Evolutionary conservation across 108 stramenopile genomes (phyloP).

Genomic region (Phaeodactylum tricornutum): DNA sequence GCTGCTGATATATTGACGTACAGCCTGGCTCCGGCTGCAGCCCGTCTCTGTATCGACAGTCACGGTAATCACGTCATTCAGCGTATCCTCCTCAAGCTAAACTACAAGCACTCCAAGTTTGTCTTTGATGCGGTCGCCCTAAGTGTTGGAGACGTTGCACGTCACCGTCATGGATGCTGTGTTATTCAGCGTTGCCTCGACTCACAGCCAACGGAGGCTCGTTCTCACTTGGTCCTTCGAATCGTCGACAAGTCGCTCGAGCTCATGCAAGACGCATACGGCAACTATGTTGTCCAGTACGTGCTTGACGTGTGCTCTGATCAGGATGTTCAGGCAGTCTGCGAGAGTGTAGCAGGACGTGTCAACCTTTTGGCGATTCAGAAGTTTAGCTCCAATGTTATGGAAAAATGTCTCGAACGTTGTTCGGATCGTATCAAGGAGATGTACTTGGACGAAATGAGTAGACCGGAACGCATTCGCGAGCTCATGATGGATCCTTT

Average conservation of each 20-base stretch:
- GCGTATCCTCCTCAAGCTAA: slow-evolving; percentile 88
- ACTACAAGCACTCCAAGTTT: slow-evolving; percentile 80
- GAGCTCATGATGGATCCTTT: slow-evolving; percentile 94
- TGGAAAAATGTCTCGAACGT: slow-evolving; percentile 95
- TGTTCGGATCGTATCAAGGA: slow-evolving; percentile 83
- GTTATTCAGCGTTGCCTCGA: slow-evolving; percentile 96
- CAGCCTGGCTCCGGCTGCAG: slow-evolving; percentile 80
- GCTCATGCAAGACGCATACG: slow-evolving; percentile 95
- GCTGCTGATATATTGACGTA: slow-evolving; percentile 76
- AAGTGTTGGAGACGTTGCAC: slow-evolving; percentile 87
- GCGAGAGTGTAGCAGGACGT: slow-evolving; percentile 80
- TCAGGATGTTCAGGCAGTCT: slow-evolving; percentile 88
- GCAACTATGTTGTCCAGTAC: slow-evolving; percentile 93
- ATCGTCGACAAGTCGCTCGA: slow-evolving; percentile 90
- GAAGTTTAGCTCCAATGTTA: slow-evolving; percentile 96
- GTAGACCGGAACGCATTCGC: slow-evolving; percentile 68
- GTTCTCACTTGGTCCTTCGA: slow-evolving; percentile 77
- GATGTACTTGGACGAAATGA: slow-evolving; percentile 78
- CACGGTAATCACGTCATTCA: slow-evolving; percentile 98
- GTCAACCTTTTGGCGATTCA: slow-evolving; percentile 88
- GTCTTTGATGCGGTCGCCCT: slow-evolving; percentile 90
- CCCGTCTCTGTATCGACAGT: slow-evolving; percentile 92
- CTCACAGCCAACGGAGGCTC: slow-evolving; percentile 75
- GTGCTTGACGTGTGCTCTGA: slow-evolving; percentile 85
- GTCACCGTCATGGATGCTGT: slow-evolving; percentile 97